Percentiles rank a stretch among this genome's conserved stretches.
Conservation (phyloP, 768 basidiomycete genomes). For the Scleroderma bovista region DNA sequence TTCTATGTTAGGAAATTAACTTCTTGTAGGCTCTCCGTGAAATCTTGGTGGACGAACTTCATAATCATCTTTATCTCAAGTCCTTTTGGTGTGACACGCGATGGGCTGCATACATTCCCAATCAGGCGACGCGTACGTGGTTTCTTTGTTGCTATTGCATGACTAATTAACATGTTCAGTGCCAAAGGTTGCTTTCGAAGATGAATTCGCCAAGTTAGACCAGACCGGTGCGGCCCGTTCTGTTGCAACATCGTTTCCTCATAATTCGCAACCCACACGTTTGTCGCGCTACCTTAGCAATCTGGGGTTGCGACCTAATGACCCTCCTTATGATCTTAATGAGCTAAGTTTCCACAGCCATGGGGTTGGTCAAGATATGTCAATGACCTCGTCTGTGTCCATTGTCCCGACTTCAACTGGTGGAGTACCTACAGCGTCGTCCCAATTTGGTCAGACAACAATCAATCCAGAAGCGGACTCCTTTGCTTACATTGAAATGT, state of each 20-base stretch:
- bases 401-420: slow-evolving; percentile 15
- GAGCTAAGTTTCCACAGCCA: slow-evolving; percentile 30
- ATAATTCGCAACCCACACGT: slow-evolving; percentile 40
- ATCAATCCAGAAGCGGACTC: slow-evolving; percentile 87
- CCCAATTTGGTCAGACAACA: slow-evolving; percentile 20
- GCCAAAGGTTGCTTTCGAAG: slow-evolving; percentile 60
- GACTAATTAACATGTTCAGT: slow-evolving; percentile 37
- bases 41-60: slow-evolving; percentile 91
- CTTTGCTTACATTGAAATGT: slow-evolving; percentile 87
- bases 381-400: slow-evolving; percentile 14
- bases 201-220: slow-evolving; percentile 30
- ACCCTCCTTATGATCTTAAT: slow-evolving; percentile 64
- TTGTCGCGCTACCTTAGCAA: slow-evolving; percentile 60
- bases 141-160: slow-evolving; percentile 1
- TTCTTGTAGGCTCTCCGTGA: slow-evolving; percentile 73
- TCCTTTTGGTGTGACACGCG: slow-evolving; percentile 93
- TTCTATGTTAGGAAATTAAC: slow-evolving; percentile 8
- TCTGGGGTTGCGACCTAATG: slow-evolving; percentile 68
- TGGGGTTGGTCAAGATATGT: slow-evolving; percentile 15
- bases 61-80: slow-evolving; percentile 95
- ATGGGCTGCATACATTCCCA: slow-evolving; percentile 79
- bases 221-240: slow-evolving; percentile 14
- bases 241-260: slow-evolving; percentile 33
- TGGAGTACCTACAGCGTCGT: slow-evolving; percentile 13
- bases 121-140: slow-evolving; percentile 69